A percentile compares a stretch with the other conserved stretches of the same genome.
phyloP scores from a whole-genome alignment of 805 yeast species.

The Saturnispora sekii region DNA sequence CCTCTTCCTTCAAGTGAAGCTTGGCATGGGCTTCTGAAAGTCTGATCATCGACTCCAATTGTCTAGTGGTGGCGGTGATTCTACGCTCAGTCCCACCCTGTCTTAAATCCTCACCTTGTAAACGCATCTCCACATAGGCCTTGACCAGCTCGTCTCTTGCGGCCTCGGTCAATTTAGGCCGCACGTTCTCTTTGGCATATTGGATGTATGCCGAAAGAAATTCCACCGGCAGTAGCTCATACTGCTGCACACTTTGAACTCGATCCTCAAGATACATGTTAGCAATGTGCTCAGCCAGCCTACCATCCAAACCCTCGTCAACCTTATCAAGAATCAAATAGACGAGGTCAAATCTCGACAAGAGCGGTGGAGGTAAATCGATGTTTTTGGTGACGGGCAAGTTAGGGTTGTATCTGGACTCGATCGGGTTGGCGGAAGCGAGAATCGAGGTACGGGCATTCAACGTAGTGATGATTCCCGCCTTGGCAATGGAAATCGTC shows the following conservation, averaged over 20 bases:
- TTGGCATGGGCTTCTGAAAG: slow-evolving; percentile 95
- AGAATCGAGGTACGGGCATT: slow-evolving; percentile 93
- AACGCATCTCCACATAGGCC: slow-evolving; percentile 88
- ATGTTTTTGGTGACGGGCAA: slow-evolving; percentile 91
- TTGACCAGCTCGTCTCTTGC: slow-evolving; percentile 82
- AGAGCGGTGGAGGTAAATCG: slow-evolving; percentile 91
- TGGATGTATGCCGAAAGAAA: slow-evolving; percentile 82
- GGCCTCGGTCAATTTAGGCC: slow-evolving; percentile 70
- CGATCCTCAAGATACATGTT: slow-evolving; percentile 84
- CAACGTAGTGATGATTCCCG: slow-evolving; percentile 93
- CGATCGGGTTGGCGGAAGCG: slow-evolving; percentile 96
- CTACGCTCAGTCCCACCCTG: slow-evolving; percentile 61
- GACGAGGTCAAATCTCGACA: slow-evolving; percentile 92
- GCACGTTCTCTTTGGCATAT: slow-evolving; percentile 78
- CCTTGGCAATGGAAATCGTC: slow-evolving; percentile 95
- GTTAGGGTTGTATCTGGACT: slow-evolving; percentile 90
- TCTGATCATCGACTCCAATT: slow-evolving; percentile 91
- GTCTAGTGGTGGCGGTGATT: slow-evolving; percentile 97
- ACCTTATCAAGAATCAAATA: slow-evolving; percentile 88
- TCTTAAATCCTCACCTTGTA: slow-evolving; percentile 84
- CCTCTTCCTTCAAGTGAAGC: slow-evolving; percentile 70
- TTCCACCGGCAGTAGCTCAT: slow-evolving; percentile 75
- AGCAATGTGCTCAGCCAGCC: slow-evolving; percentile 83
- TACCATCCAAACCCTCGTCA: slow-evolving; percentile 75
- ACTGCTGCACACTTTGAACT: slow-evolving; percentile 59